Percentiles rank a stretch among this genome's conserved stretches.
These are phyloP conservation scores for Candida sanyiensis DNA, from an alignment of 805 yeast species.

Conservation along the genomic window DNA sequence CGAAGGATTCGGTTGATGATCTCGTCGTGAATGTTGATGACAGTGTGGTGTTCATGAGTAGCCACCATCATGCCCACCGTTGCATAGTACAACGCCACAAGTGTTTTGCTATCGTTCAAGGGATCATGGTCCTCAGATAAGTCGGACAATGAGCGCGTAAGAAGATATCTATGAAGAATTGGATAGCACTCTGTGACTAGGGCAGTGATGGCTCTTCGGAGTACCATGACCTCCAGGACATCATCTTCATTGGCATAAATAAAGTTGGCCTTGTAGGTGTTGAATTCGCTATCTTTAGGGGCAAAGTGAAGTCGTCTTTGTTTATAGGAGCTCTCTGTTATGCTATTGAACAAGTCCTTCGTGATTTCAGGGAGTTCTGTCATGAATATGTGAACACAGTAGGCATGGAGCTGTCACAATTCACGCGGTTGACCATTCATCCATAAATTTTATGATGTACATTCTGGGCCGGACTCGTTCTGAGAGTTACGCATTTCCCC, in stretches of 20 bases:
- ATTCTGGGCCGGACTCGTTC: no score
- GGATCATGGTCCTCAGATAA: background rate
- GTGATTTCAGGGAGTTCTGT: constrained; percentile 4
- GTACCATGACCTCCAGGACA: constrained; percentile 30
- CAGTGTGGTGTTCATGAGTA: constrained; percentile 33
- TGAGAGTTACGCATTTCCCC: no score
- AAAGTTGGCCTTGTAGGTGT: constrained; percentile 11
- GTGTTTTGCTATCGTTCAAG: constrained; percentile 3
- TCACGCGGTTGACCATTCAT: no score
- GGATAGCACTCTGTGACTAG: constrained; percentile 31
- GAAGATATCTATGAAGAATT: constrained; percentile 10
- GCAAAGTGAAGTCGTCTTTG: constrained; percentile 13
- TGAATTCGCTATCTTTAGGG: constrained; percentile 3
- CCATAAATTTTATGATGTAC: no score
- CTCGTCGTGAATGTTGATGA: constrained; percentile 28
- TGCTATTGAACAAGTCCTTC: constrained; percentile 11
- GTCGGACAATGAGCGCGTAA: constrained; percentile 1
- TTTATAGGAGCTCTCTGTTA: constrained; percentile 7
- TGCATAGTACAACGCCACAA: constrained; percentile 18
- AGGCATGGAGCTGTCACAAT: background rate
- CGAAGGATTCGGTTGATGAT: constrained; percentile 16
- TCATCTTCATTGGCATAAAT: constrained; percentile 8
- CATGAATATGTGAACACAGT: background rate
- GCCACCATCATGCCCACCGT: constrained; percentile 31
- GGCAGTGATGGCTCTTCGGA: constrained; percentile 25